Conservation (phyloP, 78 protist species). For the Pelomyxa schiedti region DNA sequence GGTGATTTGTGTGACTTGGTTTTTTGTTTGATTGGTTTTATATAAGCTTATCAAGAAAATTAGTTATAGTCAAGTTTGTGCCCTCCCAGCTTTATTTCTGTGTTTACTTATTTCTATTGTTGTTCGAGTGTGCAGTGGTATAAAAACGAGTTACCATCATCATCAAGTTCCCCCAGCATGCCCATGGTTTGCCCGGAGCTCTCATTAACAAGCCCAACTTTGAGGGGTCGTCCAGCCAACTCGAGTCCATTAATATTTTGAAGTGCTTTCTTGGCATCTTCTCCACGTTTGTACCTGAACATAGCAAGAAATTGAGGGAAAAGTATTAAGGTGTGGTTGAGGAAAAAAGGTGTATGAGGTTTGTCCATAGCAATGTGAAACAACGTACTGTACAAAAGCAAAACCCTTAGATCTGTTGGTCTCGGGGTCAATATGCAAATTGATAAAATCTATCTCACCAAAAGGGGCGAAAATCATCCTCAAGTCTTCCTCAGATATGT, state of each 20-base stretch:
- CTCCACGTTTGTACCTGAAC: slow-evolving; percentile 10
- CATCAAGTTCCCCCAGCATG: slow-evolving; percentile 6
- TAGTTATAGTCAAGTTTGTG: no score
- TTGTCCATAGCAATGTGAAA: no score
- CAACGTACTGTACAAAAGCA: no score
- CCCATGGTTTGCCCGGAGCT: slow-evolving; percentile 8
- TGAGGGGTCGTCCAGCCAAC: slow-evolving; percentile 8
- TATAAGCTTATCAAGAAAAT: no score
- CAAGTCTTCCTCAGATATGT: slow-evolving; percentile 20
- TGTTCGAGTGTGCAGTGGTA: no score
- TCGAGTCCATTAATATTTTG: slow-evolving; percentile 11
- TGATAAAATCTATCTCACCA: slow-evolving; percentile 23
- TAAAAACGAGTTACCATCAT: not conserved
- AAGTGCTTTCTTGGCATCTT: slow-evolving; percentile 33
- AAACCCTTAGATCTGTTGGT: no score
- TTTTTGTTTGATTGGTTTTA: no score
- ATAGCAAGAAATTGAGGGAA: not conserved
- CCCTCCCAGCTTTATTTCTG: no score
- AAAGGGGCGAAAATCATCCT: slow-evolving; percentile 7
- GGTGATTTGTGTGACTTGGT: no score
- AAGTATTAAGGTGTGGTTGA: no score
- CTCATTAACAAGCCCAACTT: not conserved
- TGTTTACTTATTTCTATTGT: no score
- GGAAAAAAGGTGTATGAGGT: no score
- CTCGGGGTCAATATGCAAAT: slow-evolving; percentile 6